Evolutionary conservation across 176 grass and related monocot genomes (phyloP), one percentile per base, ranked within the genome.

Genomic region (Echinochloa phyllopogon): DNA sequence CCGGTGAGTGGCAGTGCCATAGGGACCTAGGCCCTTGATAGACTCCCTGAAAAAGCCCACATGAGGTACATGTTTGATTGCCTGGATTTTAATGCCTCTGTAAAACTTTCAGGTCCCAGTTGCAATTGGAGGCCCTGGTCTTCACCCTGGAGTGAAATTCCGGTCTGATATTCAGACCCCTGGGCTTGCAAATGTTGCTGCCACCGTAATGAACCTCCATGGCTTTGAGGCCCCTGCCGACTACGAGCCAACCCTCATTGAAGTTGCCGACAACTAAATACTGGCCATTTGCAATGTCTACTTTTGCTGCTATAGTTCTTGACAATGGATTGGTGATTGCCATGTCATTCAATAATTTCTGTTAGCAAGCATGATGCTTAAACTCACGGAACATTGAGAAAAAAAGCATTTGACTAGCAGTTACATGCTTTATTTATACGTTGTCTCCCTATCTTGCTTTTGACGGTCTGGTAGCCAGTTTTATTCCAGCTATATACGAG

Each of bases 201-300:
- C 94, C 18, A 92, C 94, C 11, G 92, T 97, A 6, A 97, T 94
- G 92, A 94, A 97, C 80, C 80, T 94, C 58, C 94, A 97, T n/a
- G 92, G 90, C 37, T 94, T 88, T 57, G 83, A 85, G 77, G 90
- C 90, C 8, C 94, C 94, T 63, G 80, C 39, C 39, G 92, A 97
- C 57, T 97, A 97, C 0, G 83, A 97, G 77, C 33, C 92, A 27
- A 97, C 89, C 14, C 89, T 92, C 25, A 85, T 94, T 50, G 92
- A 97, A 87, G 86, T 97, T 23, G 79, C 64, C 29, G 83, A 85
- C 71, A 92, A 96, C 15, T 86, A 43, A 80, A 41, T 49, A 65
- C 29, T 36, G 14, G 24, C 27, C 14, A 64, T 64, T 65, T 65
- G 13, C 14, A 14, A 37, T 65, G 61, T 65, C 29, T 14, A 65